Percentiles rank a stretch among this genome's conserved stretches.
phyloP scores from a whole-genome alignment of 495 filamentous ascomycete genomes.

The Neurospora sp. region DNA sequence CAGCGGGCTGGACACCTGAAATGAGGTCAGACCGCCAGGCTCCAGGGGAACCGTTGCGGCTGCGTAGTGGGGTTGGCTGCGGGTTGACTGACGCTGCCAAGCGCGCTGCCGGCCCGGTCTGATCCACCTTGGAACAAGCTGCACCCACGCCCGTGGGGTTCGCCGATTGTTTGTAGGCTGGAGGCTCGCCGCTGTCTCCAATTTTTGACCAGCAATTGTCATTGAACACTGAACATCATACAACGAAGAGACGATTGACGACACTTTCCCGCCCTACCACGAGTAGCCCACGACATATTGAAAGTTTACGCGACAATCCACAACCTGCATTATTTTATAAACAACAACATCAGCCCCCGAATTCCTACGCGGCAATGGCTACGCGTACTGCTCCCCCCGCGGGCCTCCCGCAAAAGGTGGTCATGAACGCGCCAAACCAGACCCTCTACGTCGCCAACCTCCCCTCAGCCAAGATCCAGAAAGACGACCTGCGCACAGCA shows the following conservation, averaged over 20 bases:
- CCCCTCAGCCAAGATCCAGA: slow-evolving; percentile 69
- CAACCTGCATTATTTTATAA: not conserved
- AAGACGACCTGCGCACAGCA: slow-evolving; percentile 67
- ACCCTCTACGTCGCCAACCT: slow-evolving; percentile 86
- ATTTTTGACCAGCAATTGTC: not conserved
- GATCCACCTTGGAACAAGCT: not conserved
- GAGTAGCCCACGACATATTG: not conserved
- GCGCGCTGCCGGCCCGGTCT: not conserved
- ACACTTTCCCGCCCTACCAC: not conserved
- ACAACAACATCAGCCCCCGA: not conserved
- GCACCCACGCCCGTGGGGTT: not conserved
- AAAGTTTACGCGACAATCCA: not conserved
- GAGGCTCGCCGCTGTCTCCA: not conserved
- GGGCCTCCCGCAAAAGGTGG: slow-evolving; percentile 32
- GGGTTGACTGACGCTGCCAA: not conserved
- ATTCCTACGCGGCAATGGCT: slow-evolving; percentile 20
- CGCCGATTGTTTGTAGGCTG: not conserved
- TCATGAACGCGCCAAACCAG: slow-evolving; percentile 24
- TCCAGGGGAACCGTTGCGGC: not conserved
- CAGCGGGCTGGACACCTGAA: not conserved
- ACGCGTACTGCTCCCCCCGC: slow-evolving; percentile 19
- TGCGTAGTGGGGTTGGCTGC: not conserved
- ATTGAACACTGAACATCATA: not conserved
- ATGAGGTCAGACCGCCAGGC: not conserved
- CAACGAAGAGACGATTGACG: not conserved